Evolutionary conservation across 106 monocot genomes (phyloP), one percentile per base, ranked within the genome.

Genomic region (Acorus gramineus): DNA sequence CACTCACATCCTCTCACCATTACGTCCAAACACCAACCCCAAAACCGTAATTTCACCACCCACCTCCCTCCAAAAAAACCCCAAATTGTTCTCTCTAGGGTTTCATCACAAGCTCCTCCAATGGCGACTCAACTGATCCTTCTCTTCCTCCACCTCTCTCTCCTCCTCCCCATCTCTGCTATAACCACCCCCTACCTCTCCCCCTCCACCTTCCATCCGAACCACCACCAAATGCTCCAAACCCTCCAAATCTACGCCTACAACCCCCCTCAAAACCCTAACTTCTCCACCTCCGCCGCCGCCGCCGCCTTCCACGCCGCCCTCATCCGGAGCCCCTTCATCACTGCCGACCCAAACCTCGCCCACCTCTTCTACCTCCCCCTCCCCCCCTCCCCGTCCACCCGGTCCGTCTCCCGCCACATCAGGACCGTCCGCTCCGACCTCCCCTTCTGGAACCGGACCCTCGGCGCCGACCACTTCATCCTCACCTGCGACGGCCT

Each of bases 401-500:
- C n/a, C 6, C 28, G 71, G 7, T 63, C 62, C 9, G 10, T 57
- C 56, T 11, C 57, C 48, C 72, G 72, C 7, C 9, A 13, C 53
- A 57, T 72, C 64, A 55, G 72, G 3, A 43, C 47, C 46, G 8
- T 64, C 64, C 72, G 72, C 55, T 28, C 64, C 47, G 72, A 72
- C 45, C 63, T 48, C 42, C 64, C 63, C 6, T 71, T 63, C 55
- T 71, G 72, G 72, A 72, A 72, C 56, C 64, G 72, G 8, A 64
- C 56, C 42, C 72, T 72, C 56, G 72, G 72, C 45, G 72, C 72
- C 45, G 72, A 72, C 56, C 64, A 72, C 64, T 72, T 72, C 28
- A 56, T 46, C 48, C 43, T 72, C 57, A 48, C 72, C 47, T 55
- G 64, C 13, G 42, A 63, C 28, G 72, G 64, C 3, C 6, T 72